These are phyloP conservation scores for Coniferiporia weirii DNA, from an alignment of 1,284 basidiomycete genomes.

Conservation along the genomic window DNA sequence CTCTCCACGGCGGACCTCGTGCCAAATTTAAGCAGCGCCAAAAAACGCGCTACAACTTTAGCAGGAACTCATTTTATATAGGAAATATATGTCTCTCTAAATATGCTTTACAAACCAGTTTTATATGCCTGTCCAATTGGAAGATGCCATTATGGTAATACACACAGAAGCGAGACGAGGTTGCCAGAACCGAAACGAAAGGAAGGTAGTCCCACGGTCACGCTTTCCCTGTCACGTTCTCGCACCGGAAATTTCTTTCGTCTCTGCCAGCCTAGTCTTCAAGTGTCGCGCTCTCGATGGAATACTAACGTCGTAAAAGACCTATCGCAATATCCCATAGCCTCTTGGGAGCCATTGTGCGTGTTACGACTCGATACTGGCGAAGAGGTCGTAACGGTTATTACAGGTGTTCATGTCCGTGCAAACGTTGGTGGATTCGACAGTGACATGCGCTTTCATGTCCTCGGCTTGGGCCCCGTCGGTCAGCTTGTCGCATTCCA, in stretches of 20 bases:
- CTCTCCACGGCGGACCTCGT: too few species aligned
- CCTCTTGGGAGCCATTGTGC: not conserved
- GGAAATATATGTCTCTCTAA: too few species aligned
- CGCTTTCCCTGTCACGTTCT: not conserved
- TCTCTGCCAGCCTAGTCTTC: not conserved
- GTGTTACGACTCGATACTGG: not conserved
- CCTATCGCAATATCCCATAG: not conserved
- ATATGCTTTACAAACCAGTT: too few species aligned
- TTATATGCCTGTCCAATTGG: too few species aligned
- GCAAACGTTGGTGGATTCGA: slow-evolving; percentile 6
- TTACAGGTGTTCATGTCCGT: slow-evolving; percentile 12
- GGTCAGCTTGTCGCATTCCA: slow-evolving; percentile 79
- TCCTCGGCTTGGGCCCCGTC: slow-evolving; percentile 75
- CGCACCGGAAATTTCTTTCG: not conserved
- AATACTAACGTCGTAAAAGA: not conserved
- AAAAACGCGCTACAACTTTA: too few species aligned
- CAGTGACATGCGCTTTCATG: slow-evolving; percentile 60
- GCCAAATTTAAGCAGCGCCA: too few species aligned
- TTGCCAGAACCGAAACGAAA: too few species aligned
- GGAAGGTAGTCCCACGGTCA: not conserved
- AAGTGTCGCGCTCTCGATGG: not conserved
- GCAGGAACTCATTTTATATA: too few species aligned
- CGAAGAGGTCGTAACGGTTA: not conserved
- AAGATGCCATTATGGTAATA: too few species aligned
- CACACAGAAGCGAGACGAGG: too few species aligned